Conservation (phyloP, 495 filamentous ascomycete species). For the Endocarpon pusillum region DNA sequence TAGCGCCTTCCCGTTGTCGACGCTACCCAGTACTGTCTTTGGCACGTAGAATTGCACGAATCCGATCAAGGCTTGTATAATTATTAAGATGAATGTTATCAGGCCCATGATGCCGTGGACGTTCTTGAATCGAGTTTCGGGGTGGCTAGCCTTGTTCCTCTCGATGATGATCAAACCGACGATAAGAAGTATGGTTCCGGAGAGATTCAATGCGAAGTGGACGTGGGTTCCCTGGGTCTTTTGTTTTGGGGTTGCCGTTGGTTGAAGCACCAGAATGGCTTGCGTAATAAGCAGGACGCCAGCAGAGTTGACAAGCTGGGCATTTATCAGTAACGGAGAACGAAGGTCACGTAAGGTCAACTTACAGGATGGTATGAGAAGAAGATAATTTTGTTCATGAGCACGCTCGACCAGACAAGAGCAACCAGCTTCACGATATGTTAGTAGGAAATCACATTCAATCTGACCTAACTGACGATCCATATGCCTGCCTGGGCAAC, state of each 20-base stretch:
- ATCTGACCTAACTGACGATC: slow-evolving; percentile 30
- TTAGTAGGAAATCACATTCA: slow-evolving; percentile 4
- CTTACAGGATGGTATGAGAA: slow-evolving; percentile 72
- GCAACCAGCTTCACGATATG: slow-evolving; percentile 39
- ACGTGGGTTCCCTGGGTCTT: slow-evolving; percentile 53
- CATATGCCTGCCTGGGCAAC: slow-evolving; percentile 51
- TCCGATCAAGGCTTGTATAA: slow-evolving; percentile 58
- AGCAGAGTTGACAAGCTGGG: slow-evolving; percentile 54
- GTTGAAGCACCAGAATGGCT: slow-evolving; percentile 73
- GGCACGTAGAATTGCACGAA: slow-evolving; percentile 64
- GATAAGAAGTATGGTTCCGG: slow-evolving; percentile 43
- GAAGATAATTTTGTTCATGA: slow-evolving; percentile 46
- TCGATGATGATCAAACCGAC: slow-evolving; percentile 64
- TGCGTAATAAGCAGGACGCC: slow-evolving; percentile 59
- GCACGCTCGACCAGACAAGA: slow-evolving; percentile 57
- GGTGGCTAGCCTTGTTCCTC: slow-evolving; percentile 53
- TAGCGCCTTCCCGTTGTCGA: slow-evolving; percentile 57
- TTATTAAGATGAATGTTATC: slow-evolving; percentile 51
- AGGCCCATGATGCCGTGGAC: slow-evolving; percentile 66
- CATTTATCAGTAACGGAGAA: not conserved
- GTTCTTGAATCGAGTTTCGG: slow-evolving; percentile 51
- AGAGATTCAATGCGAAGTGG: slow-evolving; percentile 48
- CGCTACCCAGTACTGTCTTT: slow-evolving; percentile 47
- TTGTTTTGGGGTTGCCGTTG: slow-evolving; percentile 57
- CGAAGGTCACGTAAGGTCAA: not conserved